Percentiles rank a stretch among this genome's conserved stretches.
phyloP scores from a whole-genome alignment of 2,329 filamentous ascomycete species.

The Orbilia quercus region DNA sequence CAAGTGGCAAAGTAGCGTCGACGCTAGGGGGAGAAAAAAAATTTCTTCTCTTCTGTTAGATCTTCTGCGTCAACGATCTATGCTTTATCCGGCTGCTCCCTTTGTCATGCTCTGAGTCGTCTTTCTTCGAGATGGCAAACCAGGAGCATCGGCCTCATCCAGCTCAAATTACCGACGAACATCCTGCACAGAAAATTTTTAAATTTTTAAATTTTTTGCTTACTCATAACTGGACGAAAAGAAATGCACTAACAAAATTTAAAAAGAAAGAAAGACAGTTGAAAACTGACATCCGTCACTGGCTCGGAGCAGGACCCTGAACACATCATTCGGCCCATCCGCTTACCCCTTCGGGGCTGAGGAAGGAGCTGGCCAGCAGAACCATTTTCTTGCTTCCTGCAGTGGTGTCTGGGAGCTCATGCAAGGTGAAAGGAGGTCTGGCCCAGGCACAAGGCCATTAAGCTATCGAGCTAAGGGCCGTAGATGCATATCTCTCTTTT shows the following conservation, averaged over 20 bases:
- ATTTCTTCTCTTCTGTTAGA: conserved; percentile 17
- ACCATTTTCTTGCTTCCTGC: not conserved
- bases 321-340: conserved; percentile 50
- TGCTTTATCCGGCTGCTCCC: conserved; percentile 7
- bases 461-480: conserved; percentile 29
- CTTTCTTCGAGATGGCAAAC: conserved; percentile 16
- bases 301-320: conserved; percentile 43
- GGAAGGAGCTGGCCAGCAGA: conserved; percentile 27
- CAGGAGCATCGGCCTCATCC: conserved; percentile 20
- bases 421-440: conserved; percentile 54
- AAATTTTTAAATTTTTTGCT: conserved; percentile 16
- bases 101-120: conserved; percentile 1
- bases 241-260: not conserved
- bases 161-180: conserved; percentile 17
- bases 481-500: conserved; percentile 17
- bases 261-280: conserved; percentile 11
- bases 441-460: conserved; percentile 26
- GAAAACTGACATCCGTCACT: conserved; percentile 43
- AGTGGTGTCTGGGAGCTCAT: conserved; percentile 51
- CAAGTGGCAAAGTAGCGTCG: conserved; percentile 47
- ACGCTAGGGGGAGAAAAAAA: conserved; percentile 49
- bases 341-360: conserved; percentile 44
- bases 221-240: conserved; percentile 4
- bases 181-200: not conserved
- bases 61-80: conserved; percentile 1